Evolutionary conservation across 2,329 filamentous ascomycete genomes (phyloP).

Genomic region (Keithomyces neogunnii): DNA sequence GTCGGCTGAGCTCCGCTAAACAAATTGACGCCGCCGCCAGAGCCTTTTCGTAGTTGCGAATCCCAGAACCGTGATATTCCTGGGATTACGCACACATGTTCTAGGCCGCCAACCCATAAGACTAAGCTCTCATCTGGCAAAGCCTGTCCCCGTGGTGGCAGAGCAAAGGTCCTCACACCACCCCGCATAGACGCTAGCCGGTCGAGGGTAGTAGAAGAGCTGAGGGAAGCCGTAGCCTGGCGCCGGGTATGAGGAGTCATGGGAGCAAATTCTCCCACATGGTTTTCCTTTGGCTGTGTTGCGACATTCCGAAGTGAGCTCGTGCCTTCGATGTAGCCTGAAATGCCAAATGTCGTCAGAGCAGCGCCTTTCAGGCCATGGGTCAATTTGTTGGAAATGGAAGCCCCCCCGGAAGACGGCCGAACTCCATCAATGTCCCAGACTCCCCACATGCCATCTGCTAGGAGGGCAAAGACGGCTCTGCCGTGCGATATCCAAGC

Average conservation of each 20-base stretch:
- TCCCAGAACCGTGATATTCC: constrained; percentile 51
- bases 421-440: constrained; percentile 57
- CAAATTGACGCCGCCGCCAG: constrained; percentile 42
- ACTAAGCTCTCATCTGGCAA: constrained; percentile 45
- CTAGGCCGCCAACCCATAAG: constrained; percentile 47
- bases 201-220: constrained; percentile 36
- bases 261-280: constrained; percentile 46
- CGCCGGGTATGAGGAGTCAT: constrained; percentile 56
- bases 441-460: constrained; percentile 59
- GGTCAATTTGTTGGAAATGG: constrained; percentile 40
- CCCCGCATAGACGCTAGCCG: constrained; percentile 43
- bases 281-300: constrained; percentile 25
- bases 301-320: constrained; percentile 39
- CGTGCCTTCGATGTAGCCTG: constrained; percentile 53
- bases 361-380: constrained; percentile 49
- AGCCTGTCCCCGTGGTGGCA: constrained; percentile 33
- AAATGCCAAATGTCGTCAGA: constrained; percentile 47
- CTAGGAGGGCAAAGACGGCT: constrained; percentile 49
- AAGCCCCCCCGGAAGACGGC: constrained; percentile 31
- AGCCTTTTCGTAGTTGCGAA: constrained; percentile 43
- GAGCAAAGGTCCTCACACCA: constrained; percentile 40
- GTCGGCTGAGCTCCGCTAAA: constrained; percentile 47
- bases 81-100: constrained; percentile 50
- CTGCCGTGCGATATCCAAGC: constrained; percentile 54
- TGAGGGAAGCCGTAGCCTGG: constrained; percentile 38